phyloP scores from a whole-genome alignment of 805 yeast genomes.

The Sugiyamaella chiloensis region DNA sequence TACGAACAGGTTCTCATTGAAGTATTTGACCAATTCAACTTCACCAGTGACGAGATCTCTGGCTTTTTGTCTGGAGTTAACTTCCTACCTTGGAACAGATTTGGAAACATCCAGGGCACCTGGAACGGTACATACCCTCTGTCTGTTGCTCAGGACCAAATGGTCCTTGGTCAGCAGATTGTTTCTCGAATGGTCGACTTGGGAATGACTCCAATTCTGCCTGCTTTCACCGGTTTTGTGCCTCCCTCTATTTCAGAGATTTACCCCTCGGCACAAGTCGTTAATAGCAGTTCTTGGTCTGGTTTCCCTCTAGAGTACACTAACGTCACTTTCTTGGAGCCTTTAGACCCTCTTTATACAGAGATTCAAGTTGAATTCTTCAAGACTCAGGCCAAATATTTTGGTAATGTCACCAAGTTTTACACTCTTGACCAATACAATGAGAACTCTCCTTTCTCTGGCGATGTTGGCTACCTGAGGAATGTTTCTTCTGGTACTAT shows the following conservation, averaged over 20 bases:
- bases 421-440: slow-evolving; percentile 21
- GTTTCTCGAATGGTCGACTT: slow-evolving; percentile 15
- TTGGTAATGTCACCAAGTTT: slow-evolving; percentile 12
- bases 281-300: slow-evolving; percentile 11
- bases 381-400: slow-evolving; percentile 7
- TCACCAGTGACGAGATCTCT: slow-evolving; percentile 11
- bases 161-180: slow-evolving; percentile 12
- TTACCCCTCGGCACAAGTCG: slow-evolving; percentile 16
- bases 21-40: slow-evolving; percentile 9
- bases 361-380: slow-evolving; percentile 15
- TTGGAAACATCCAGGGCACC: slow-evolving; percentile 19
- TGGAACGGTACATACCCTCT: slow-evolving; percentile 18
- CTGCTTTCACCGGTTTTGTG: slow-evolving; percentile 19
- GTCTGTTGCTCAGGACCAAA: slow-evolving; percentile 5
- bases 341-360: slow-evolving; percentile 16
- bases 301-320: slow-evolving; percentile 15
- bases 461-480: slow-evolving; percentile 13
- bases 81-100: slow-evolving; percentile 20
- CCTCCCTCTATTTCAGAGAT: slow-evolving; percentile 7
- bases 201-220: slow-evolving; percentile 20
- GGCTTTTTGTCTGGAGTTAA: slow-evolving; percentile 15
- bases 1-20: slow-evolving; percentile 18
- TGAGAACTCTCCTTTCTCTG: slow-evolving; percentile 17
- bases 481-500: slow-evolving; percentile 11
- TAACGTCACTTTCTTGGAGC: slow-evolving; percentile 18